Base-by-base conservation (phyloP, 371 early-diverging fungal species). In the Saksenaea oblongispora region DNA sequence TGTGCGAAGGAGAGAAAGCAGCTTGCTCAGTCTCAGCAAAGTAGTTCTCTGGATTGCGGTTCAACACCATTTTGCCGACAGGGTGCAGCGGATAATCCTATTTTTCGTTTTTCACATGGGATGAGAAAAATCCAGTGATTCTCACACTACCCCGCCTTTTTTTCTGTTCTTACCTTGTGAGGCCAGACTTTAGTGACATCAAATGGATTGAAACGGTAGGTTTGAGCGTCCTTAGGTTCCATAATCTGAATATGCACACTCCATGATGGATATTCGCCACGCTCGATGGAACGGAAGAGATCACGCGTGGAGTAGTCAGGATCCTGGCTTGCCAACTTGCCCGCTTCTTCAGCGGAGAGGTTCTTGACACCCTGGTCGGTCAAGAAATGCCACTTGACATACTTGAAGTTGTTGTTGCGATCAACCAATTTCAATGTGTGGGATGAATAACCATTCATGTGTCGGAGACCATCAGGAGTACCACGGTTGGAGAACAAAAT, bases 321-420 rank as follows among this genome's bases (percentile, higher is more conserved):
- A 65, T 92, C 83, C 24, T 67, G 57, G 28, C 87, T 83, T 44
- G 84, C 86, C 26, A 92, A 67, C 35, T 82, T 67, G 36, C 62
- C 70, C 15, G 93, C 93, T 56, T 93, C 84, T n/a, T 78, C 83
- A 22, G 80, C 82, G 26, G 72, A 75, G 37, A 91, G 72, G 79
- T 86, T 89, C 80, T 90, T 87, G 78, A 90, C 84, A 54, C 93
- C 93, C 71, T 90, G 91, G 64, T 90, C 82, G 36, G 93, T 86
- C 76, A 88, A 90, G 80, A 89, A 93, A 80, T 95, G 94, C 89
- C 89, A 94, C 80, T 93, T 94, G 83, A 91, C 92, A 56, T 88
- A 90, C 61, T 79, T 79, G 75, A 80, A 82, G 62, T 86, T 72
- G 56, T 91, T 92, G 15, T 88, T 67, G 27, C 75, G 81, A 69